These are phyloP conservation scores for Calocybe gambosa DNA, from an alignment of 1,284 basidiomycete genomes.

Conservation along the genomic window DNA sequence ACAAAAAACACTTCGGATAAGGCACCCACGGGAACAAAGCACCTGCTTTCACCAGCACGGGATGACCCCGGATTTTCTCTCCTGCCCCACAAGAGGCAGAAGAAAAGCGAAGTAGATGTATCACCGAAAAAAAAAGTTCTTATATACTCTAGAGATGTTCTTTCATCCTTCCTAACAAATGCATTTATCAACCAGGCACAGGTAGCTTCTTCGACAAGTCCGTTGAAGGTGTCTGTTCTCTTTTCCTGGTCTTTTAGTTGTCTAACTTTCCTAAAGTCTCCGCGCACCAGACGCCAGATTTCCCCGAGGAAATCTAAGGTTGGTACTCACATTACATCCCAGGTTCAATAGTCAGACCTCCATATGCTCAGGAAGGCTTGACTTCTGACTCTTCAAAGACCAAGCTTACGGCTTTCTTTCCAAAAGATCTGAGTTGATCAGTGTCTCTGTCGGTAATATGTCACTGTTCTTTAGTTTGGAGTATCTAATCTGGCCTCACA, in stretches of 20 bases:
- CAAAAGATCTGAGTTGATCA: not conserved
- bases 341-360: not conserved
- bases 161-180: not conserved
- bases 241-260: not conserved
- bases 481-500: too few relatives aligned
- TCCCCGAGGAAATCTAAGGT: not conserved
- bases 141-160: not conserved
- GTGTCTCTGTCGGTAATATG: too few relatives aligned
- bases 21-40: not conserved
- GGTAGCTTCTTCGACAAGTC: not conserved
- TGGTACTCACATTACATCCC: not conserved
- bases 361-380: not conserved
- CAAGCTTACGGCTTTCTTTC: conserved; percentile 2
- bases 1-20: not conserved
- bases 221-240: not conserved
- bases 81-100: not conserved
- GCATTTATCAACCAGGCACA: not conserved
- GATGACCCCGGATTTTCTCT: not conserved
- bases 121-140: not conserved
- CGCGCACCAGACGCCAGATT: not conserved
- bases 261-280: not conserved
- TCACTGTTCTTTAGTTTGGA: too few relatives aligned
- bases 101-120: not conserved
- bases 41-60: not conserved
- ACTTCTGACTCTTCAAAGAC: not conserved